Evolutionary conservation across 2,329 filamentous ascomycete genomes (phyloP), one percentile per base, ranked within the genome.

Genomic region (Phoma sp.): DNA sequence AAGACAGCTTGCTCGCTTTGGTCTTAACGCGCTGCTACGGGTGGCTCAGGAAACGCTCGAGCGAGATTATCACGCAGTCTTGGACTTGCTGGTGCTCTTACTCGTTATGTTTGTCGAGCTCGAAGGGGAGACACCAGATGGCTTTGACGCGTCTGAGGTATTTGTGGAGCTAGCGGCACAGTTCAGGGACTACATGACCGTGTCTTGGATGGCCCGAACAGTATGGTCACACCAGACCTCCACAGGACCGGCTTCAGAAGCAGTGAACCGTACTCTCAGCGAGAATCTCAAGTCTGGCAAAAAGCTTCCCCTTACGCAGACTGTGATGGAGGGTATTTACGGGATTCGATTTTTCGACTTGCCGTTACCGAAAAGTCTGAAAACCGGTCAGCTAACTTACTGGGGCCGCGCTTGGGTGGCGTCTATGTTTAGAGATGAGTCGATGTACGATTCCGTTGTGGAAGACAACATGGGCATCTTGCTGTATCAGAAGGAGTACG

Each of bases 21-120:
- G 93, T 14, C 84, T 86, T 36, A 90, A 86, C 62, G 77, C 92
- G 2, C 80, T 92, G 11, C 84, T 96, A 9, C 87, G 87, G 57
- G 88, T 91, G 6, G 86, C 90, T 0, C 89, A 93, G 67, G 92
- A 98, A 69, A 88, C 85, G 10, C 83, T 95, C 6, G 82, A 89
- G 45, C 76, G 90, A 29, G 88, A 89, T 55, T 87, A 87, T 76
- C 85, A 85, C 55, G 80, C 95, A 7, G 86, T 96, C 45, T 86
- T 96, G 58, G 91, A 93, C 67, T 84, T 98, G 53, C 79, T 98
- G 2, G 82, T 95, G 2, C 82, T 99, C 6, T 81, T 96, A 13
- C 83, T 95, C 8, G 92, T 97, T 72, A 89, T 98, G 82, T 68
- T 68, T 37, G 54, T 65, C 4, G 89, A 95, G 71, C 88, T 87